phyloP scores from a whole-genome alignment of 2,329 filamentous ascomycete species.

The Curvularia sp. region DNA sequence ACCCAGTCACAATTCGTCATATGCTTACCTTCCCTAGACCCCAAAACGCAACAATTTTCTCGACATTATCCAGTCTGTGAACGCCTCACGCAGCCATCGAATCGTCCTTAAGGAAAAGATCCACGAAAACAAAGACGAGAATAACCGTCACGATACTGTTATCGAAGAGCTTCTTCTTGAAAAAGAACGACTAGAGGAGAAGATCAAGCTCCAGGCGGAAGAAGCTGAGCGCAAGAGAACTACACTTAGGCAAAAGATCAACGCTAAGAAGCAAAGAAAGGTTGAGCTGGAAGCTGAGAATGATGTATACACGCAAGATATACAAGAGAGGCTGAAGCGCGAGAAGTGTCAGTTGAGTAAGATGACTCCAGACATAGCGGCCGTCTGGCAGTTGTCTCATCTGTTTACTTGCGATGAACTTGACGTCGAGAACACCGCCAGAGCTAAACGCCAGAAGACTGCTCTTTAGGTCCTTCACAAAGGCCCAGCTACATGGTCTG shows the following conservation, averaged over 20 bases:
- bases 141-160: neutral
- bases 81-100: neutral
- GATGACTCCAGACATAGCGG: neutral
- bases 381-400: neutral
- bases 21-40: neutral
- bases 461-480: neutral
- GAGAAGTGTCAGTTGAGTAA: neutral
- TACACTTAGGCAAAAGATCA: neutral
- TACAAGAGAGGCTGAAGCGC: neutral
- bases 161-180: neutral
- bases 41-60: neutral
- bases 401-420: neutral
- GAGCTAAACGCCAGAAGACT: neutral
- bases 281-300: neutral
- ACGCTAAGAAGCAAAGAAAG: neutral
- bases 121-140: neutral
- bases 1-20: neutral
- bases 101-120: neutral
- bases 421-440: neutral
- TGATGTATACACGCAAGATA: neutral
- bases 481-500: neutral
- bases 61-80: neutral
- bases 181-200: too few relatives aligned
- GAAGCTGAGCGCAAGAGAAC: neutral
- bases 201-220: neutral